Base-by-base conservation (phyloP, 805 yeast species). In the Candida xyloterini region DNA sequence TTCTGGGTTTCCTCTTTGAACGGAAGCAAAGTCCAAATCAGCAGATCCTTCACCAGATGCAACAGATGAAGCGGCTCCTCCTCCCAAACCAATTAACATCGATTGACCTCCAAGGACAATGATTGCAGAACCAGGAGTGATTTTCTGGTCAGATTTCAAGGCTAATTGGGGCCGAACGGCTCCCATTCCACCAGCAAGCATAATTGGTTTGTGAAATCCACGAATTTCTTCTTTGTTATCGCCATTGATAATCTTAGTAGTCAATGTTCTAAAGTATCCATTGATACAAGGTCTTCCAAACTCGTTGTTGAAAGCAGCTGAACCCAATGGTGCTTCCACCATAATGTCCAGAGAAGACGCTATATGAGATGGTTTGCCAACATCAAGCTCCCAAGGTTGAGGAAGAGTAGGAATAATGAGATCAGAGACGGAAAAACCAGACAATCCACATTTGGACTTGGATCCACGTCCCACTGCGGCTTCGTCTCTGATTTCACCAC, bases 391-490 rank as follows among this genome's bases (percentile, higher is more conserved):
- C 99, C 99, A 93, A 25, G 98, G 97, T 69, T 90, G 97, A 44
- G 73, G 73, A 57, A 79, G 75, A 15, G 71, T 78, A 33, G 99
- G 99, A 53, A 93, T 90, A 48, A 78, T 72, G 62, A 93, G 74
- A 65, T 93, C 98, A 27, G 95, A 82, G 15, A 89, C 96, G 9
- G 95, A 76, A 65, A 81, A 93, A 7, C 99, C 99, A 29, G 95
- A 73, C 46, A 93, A 72, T 40, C 99, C 99, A 59, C 97, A 95
- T 67, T 93, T 91, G 30, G 98, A 79, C 65, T 88, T 88, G 18
- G 98, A 91, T 32, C 99, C 99, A 63, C 97, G 80, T 48, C 99
- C 99, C 18, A 93, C 96, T 22, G 99, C 99, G 68, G 97, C 99
- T 70, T 93, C 99, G 66, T 93, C 99, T 74, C 99, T 86, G 57